Evolutionary conservation across 495 filamentous ascomycete genomes (phyloP).

Genomic region (Daldinia loculata): DNA sequence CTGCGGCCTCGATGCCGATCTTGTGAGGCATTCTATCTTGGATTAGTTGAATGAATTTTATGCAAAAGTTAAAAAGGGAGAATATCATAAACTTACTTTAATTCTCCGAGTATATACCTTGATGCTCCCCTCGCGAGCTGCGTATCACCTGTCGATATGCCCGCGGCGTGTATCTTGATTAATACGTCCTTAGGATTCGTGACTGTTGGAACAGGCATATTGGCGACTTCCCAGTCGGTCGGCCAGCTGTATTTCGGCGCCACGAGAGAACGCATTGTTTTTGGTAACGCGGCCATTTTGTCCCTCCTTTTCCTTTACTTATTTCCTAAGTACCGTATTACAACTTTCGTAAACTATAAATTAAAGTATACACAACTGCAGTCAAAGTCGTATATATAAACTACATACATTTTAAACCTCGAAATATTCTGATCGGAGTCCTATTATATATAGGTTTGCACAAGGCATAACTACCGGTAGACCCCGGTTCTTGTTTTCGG

Average conservation of each 20-base stretch:
- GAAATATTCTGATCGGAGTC: neutral
- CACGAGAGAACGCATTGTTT: constrained; percentile 60
- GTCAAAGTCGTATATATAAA: neutral
- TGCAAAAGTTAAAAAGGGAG: neutral
- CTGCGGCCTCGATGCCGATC: constrained; percentile 49
- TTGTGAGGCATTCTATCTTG: constrained; percentile 36
- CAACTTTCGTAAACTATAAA: neutral
- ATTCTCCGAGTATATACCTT: constrained; percentile 28
- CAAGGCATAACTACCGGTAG: neutral
- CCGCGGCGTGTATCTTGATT: constrained; percentile 60
- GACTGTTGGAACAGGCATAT: constrained; percentile 56
- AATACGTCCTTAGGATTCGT: constrained; percentile 55
- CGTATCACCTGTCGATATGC: constrained; percentile 60
- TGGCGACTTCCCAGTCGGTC: constrained; percentile 51
- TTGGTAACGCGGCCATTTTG: constrained; percentile 29
- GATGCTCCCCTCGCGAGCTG: constrained; percentile 51
- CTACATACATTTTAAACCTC: neutral
- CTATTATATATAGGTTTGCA: neutral
- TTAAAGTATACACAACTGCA: neutral
- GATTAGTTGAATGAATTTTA: neutral
- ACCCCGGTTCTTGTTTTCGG: constrained; percentile 1
- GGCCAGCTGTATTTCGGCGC: constrained; percentile 55
- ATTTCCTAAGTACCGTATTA: neutral
- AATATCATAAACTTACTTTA: constrained; percentile 22
- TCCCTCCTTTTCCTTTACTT: neutral